phyloP scores from a whole-genome alignment of 768 basidiomycete genomes.

The Lanmaoa rubissima region DNA sequence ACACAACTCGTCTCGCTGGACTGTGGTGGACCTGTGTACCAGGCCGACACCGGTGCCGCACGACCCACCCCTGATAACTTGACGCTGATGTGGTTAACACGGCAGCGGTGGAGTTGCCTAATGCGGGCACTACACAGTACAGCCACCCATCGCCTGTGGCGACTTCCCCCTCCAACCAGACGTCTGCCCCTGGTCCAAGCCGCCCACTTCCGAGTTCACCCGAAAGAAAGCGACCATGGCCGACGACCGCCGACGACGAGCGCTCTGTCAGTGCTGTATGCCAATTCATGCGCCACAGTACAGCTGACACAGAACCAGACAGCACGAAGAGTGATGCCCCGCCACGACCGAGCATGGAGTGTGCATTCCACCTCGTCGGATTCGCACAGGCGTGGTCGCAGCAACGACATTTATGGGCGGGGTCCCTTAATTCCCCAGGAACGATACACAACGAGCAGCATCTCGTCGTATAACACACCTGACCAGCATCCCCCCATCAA shows the following conservation, averaged over 20 bases:
- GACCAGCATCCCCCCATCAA: constrained; percentile 52
- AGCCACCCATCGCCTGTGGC: constrained; percentile 26
- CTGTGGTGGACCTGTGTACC: neutral
- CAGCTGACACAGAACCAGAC: constrained; percentile 21
- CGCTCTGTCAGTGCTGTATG: constrained; percentile 12
- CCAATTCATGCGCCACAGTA: neutral
- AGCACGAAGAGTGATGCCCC: constrained; percentile 19
- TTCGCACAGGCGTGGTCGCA: constrained; percentile 5
- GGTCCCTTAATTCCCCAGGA: constrained; percentile 26
- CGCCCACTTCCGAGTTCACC: constrained; percentile 18
- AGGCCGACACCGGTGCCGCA: neutral
- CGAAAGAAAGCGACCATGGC: constrained; percentile 15
- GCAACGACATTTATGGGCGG: constrained; percentile 8
- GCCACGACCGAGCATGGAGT: constrained; percentile 8
- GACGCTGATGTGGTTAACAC: constrained; percentile 6
- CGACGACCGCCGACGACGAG: constrained; percentile 9
- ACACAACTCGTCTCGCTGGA: neutral
- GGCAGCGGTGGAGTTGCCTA: constrained; percentile 1
- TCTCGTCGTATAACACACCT: neutral
- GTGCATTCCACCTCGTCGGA: constrained; percentile 11
- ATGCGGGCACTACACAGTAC: constrained; percentile 1
- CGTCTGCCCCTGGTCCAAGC: constrained; percentile 8
- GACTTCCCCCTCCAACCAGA: constrained; percentile 4
- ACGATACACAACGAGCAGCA: constrained; percentile 18
- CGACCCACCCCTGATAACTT: neutral